These are phyloP conservation scores for Saksenaea vasiformis DNA, from an alignment of 371 early-diverging fungal genomes.

Conservation along the genomic window DNA sequence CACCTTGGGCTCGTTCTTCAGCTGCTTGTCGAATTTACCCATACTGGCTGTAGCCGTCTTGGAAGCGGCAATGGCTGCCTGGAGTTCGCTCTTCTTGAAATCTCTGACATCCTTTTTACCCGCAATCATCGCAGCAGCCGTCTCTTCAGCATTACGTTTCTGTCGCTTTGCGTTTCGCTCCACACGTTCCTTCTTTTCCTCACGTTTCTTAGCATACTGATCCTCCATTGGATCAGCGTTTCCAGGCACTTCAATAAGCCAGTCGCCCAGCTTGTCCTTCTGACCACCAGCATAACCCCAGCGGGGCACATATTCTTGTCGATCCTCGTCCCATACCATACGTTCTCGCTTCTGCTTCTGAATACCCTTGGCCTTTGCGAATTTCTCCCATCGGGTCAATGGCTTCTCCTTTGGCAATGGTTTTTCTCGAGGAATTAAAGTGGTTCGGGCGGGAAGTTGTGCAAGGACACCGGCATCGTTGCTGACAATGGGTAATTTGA, in stretches of 20 bases:
- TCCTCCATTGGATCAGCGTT: constrained; percentile 86
- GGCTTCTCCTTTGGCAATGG: constrained; percentile 88
- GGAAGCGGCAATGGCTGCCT: constrained; percentile 65
- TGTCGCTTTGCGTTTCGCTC: constrained; percentile 86
- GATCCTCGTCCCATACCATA: constrained; percentile 87
- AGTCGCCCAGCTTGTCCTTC: constrained; percentile 78
- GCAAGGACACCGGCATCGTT: constrained; percentile 82
- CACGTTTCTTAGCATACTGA: constrained; percentile 72
- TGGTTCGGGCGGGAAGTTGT: constrained; percentile 70
- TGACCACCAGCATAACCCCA: constrained; percentile 89
- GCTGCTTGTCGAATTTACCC: constrained; percentile 85
- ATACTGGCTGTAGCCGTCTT: constrained; percentile 84
- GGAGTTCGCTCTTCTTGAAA: constrained; percentile 70
- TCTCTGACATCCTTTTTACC: constrained; percentile 50
- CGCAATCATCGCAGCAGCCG: constrained; percentile 54
- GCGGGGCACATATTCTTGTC: constrained; percentile 85
- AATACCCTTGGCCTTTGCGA: constrained; percentile 98
- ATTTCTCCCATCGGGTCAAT: constrained; percentile 98
- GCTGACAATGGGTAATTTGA: constrained; percentile 74
- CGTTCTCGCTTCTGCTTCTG: constrained; percentile 84
- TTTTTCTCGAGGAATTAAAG: constrained; percentile 87
- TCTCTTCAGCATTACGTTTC: constrained; percentile 83
- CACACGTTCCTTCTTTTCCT: constrained; percentile 86
- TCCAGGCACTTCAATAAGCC: constrained; percentile 91
- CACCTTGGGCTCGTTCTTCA: constrained; percentile 80